Evolutionary conservation across 176 grass and related monocot species (phyloP).

Genomic region (Carex scoparia): DNA sequence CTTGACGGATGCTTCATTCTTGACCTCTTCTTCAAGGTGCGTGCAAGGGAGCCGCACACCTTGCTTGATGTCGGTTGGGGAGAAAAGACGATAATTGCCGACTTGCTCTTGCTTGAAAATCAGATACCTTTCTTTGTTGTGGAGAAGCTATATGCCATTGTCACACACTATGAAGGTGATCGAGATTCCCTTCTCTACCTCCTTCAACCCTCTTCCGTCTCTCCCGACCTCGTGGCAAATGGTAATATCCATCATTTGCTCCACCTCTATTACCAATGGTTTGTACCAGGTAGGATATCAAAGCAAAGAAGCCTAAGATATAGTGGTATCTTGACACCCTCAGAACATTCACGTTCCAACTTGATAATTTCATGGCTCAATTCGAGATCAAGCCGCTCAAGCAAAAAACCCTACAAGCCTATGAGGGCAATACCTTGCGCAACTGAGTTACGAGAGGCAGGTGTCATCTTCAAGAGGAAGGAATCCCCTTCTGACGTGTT

Average conservation of each 20-base stretch:
- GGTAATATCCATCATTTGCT: slow-evolving; percentile 16
- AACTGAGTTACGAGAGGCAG: slow-evolving; percentile 17
- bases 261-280: slow-evolving; percentile 11
- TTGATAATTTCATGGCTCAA: slow-evolving; percentile 5
- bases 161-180: not conserved
- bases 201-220: slow-evolving; percentile 7
- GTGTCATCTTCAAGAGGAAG: slow-evolving; percentile 20
- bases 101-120: slow-evolving; percentile 21
- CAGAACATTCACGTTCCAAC: not conserved
- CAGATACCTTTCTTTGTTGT: slow-evolving; percentile 26
- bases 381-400: not conserved
- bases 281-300: not conserved
- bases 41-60: not conserved
- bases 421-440: slow-evolving; percentile 18
- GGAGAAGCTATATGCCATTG: not conserved
- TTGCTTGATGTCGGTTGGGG: slow-evolving; percentile 14
- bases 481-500: slow-evolving; percentile 9
- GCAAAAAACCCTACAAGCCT: not conserved
- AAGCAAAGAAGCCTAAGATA: not conserved
- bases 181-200: not conserved
- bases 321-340: not conserved
- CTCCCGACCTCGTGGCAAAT: not conserved
- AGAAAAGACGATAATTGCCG: not conserved
- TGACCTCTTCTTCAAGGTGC: slow-evolving; percentile 7
- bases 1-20: slow-evolving; percentile 23